Base-by-base conservation (phyloP, 2,329 filamentous ascomycete species). In the Penicillium sp. region DNA sequence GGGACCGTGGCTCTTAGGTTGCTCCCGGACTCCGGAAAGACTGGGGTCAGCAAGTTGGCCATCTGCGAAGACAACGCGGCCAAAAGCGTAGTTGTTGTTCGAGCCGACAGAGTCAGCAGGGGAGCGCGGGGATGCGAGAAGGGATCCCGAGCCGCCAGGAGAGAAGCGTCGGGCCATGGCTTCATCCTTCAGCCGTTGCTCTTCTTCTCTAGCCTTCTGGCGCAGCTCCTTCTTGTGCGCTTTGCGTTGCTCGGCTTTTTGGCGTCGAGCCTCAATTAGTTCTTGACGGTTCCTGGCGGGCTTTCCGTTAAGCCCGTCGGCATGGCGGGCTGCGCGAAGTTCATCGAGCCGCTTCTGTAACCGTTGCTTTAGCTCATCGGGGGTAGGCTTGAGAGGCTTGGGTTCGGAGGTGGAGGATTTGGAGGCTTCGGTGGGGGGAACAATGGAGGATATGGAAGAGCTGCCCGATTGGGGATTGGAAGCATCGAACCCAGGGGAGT, bases 51-150 rank as follows among this genome's bases (percentile, higher is more conserved):
- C 77, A 54, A 85, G 79, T 44, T 88, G 80, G 34, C 91, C 91
- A 64, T 97, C 91, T 4, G 81, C 81, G 66, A 97, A 98, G 10
- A 88, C 83, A n/a, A 98, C 83, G 31, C 88, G 84, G 31, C 90
- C 89, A 68, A 97, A 98, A 5, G 88, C 82, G 66, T 95, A 94
- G 72, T 84, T 87, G 63, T 82, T 84, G 55, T 77, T 63, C 43
- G 61, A 61, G 15, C 64, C 58, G 51, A 68, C 64, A 0, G 67
- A 70, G 22, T 72, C 64, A 24, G 66, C 65, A n/a, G 77, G 75
- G 33, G 76, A 77, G 41, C 73, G 72, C 6, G 77, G 76, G 4
- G 75, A 77, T 61, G 64, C 75, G 46, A 80, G 72, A 1, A 80
- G 77, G 13, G 78, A 81, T 44, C 78, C 79, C 6, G 77, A 79